phyloP scores from a whole-genome alignment of 192 early-diverging fungal genomes.

The Diversispora epigaea region DNA sequence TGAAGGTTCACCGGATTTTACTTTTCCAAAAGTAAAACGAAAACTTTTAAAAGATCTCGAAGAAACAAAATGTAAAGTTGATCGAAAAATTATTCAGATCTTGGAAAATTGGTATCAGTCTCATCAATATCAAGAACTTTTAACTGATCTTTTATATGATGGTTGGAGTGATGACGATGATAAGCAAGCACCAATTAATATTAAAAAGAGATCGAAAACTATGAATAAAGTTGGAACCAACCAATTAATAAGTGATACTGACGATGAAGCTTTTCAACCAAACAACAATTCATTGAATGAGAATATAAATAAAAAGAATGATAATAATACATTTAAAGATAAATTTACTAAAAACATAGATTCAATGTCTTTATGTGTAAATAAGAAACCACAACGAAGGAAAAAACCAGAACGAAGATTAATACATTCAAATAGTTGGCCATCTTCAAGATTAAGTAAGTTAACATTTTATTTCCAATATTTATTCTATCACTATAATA shows the following conservation, averaged over 20 bases:
- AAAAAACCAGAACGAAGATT: slow-evolving; percentile 35
- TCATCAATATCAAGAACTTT: slow-evolving; percentile 32
- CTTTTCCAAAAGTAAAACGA: slow-evolving; percentile 31
- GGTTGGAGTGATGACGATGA: slow-evolving; percentile 33
- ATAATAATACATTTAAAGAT: background rate
- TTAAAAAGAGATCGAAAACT: slow-evolving; percentile 5
- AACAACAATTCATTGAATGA: background rate
- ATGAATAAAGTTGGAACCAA: background rate
- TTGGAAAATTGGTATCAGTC: slow-evolving; percentile 28
- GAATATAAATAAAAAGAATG: background rate
- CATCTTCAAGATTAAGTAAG: slow-evolving; percentile 56
- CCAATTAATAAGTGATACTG: slow-evolving; percentile 26
- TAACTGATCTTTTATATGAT: slow-evolving; percentile 31
- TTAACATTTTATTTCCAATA: background rate
- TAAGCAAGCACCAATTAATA: slow-evolving; percentile 14
- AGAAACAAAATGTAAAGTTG: slow-evolving; percentile 26
- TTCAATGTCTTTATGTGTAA: background rate
- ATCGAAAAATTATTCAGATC: slow-evolving; percentile 8
- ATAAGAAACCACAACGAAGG: slow-evolving; percentile 7
- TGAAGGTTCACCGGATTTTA: slow-evolving; percentile 26
- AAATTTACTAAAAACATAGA: slow-evolving; percentile 8
- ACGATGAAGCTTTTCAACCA: slow-evolving; percentile 18
- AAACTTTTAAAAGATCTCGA: slow-evolving; percentile 34
- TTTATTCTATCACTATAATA: too few species aligned
- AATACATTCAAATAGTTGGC: slow-evolving; percentile 65